These are phyloP conservation scores for Kodamaea plutei DNA, from an alignment of 1,139 yeast species.

Conservation along the genomic window DNA sequence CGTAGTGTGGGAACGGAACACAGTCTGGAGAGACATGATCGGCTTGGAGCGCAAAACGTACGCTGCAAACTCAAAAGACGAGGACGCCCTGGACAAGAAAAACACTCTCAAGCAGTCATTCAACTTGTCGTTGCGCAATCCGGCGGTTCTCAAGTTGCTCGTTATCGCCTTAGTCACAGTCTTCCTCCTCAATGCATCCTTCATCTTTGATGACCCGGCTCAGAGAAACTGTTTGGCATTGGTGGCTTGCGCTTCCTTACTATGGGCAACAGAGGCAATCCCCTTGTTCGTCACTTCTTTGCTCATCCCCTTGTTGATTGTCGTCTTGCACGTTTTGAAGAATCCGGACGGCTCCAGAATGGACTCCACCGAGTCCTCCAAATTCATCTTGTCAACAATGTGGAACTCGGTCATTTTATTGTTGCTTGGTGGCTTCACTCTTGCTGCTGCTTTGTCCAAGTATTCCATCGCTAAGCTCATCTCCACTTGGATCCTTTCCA, in stretches of 20 bases:
- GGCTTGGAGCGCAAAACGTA: conserved; percentile 25
- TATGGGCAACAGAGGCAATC: conserved; percentile 73
- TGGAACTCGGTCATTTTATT: conserved; percentile 74
- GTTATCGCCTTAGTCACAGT: conserved; percentile 44
- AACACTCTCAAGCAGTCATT: conserved; percentile 10
- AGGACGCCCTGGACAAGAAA: conserved; percentile 8
- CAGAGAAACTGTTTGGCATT: conserved; percentile 67
- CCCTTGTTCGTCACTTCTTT: conserved; percentile 68
- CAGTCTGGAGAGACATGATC: conserved; percentile 61
- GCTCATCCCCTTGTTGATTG: conserved; percentile 57
- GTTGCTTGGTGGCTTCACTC: conserved; percentile 66
- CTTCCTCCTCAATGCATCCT: conserved; percentile 33
- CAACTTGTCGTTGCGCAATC: conserved; percentile 36
- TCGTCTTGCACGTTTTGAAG: conserved; percentile 51
- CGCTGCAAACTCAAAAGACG: conserved; percentile 30
- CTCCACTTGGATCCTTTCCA: conserved; percentile 60
- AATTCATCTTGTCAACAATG: conserved; percentile 55
- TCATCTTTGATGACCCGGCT: conserved; percentile 51
- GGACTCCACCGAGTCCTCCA: conserved; percentile 52
- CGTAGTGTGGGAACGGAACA: conserved; percentile 72
- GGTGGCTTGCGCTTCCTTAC: conserved; percentile 61
- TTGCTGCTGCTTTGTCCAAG: conserved; percentile 70
- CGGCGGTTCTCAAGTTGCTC: conserved; percentile 44
- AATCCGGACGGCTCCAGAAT: conserved; percentile 50
- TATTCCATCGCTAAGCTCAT: conserved; percentile 65